Percentiles rank a stretch among this genome's conserved stretches.
These are phyloP conservation scores for Ustilago curta DNA, from an alignment of 1,284 basidiomycete species.

Conservation along the genomic window DNA sequence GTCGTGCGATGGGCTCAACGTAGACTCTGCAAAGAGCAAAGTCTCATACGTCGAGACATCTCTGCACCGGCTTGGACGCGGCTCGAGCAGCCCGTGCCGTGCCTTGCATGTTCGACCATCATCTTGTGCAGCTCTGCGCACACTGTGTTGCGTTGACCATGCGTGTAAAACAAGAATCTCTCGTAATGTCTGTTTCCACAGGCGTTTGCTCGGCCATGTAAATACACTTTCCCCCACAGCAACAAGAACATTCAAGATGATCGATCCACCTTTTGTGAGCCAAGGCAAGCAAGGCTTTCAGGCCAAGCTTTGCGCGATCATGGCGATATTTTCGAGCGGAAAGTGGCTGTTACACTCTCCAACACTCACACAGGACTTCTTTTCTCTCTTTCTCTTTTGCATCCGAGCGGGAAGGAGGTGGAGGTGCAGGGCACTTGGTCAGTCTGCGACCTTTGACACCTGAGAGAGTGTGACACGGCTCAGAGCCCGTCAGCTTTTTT, in stretches of 20 bases:
- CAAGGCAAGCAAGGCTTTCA: background rate
- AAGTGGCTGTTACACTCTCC: background rate
- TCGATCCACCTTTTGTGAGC: background rate
- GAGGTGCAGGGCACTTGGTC: constrained; percentile 8
- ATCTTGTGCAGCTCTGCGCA: background rate
- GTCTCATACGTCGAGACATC: background rate
- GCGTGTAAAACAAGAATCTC: constrained; percentile 37
- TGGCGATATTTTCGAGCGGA: background rate
- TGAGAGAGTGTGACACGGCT: no score
- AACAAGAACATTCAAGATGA: constrained; percentile 39
- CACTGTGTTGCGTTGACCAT: constrained; percentile 1
- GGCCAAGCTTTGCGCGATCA: background rate
- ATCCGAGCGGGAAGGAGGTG: background rate
- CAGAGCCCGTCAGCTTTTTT: no score
- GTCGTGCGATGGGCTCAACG: constrained; percentile 1
- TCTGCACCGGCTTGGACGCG: background rate
- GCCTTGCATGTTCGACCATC: background rate
- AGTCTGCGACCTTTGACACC: background rate
- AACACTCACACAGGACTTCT: background rate
- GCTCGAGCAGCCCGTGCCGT: background rate
- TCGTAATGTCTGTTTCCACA: constrained; percentile 6
- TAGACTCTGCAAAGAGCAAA: background rate
- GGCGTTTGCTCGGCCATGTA: constrained; percentile 17
- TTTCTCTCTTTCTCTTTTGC: background rate
- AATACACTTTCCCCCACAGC: constrained; percentile 18